A percentile compares a stretch with the other conserved stretches of the same genome.
Evolutionary conservation across 257 asterid genomes (phyloP).

Genomic region (Prunella vulgaris): DNA sequence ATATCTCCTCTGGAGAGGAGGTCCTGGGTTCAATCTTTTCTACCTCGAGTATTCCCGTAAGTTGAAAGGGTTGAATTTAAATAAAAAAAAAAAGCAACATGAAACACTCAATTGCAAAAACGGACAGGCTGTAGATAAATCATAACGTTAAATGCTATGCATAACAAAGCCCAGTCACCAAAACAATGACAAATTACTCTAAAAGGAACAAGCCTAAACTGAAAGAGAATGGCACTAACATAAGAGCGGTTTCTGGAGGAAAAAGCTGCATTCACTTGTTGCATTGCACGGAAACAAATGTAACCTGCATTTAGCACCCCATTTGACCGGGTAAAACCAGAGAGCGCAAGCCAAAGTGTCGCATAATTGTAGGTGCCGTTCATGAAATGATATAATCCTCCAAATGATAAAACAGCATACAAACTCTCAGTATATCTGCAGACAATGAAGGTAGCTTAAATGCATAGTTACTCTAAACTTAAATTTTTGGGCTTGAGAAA

Average conservation of each 20-base stretch:
- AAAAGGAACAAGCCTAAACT: not conserved
- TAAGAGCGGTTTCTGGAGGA: slow-evolving; percentile 33
- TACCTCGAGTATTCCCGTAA: not conserved
- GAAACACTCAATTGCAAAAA: not conserved
- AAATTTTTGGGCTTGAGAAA: not conserved
- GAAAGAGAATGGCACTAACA: slow-evolving; percentile 46
- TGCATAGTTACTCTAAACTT: slow-evolving; percentile 21
- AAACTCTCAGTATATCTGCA: slow-evolving; percentile 91
- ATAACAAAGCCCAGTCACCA: not conserved
- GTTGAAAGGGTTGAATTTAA: not conserved
- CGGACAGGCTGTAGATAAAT: not conserved
- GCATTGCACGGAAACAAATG: slow-evolving; percentile 67
- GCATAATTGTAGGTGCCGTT: slow-evolving; percentile 46
- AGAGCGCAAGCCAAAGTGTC: slow-evolving; percentile 68
- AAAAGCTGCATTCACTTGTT: slow-evolving; percentile 44
- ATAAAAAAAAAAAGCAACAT: not conserved
- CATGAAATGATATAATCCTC: slow-evolving; percentile 66
- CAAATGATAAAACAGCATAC: slow-evolving; percentile 71
- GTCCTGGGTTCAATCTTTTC: not conserved
- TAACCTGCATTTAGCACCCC: slow-evolving; percentile 91
- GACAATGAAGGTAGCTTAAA: slow-evolving; percentile 9
- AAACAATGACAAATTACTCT: not conserved
- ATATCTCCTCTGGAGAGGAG: not conserved
- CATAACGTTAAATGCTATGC: not conserved
- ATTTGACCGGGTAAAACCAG: slow-evolving; percentile 85